Base-by-base conservation (phyloP, 768 basidiomycete species). In the Calocybe gangraenosa region DNA sequence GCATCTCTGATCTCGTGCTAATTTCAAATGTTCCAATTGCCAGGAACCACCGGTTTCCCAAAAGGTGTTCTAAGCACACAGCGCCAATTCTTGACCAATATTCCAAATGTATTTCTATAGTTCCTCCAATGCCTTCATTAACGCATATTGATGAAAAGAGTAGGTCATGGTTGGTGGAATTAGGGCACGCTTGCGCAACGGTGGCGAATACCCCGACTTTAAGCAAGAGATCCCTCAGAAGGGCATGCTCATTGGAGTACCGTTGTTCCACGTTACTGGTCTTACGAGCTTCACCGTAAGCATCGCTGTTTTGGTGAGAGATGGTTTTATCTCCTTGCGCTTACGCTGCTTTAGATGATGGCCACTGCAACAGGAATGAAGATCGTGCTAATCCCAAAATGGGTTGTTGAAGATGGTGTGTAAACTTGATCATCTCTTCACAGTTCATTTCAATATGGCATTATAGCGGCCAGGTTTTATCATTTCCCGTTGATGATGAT, bases 61-160 rank as follows among this genome's bases (percentile, higher is more conserved):
- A 82, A 87, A 61, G 84, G 81, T 14, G 84, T 85, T 25, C 60
- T 84, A 31, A 79, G 78, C 52, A 81, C 81, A 0, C 81, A 84
- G 47, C 73, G 83, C 9, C 75, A 76, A 51, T 81, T 74, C 51
- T 52, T 84, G 38, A 78, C 81, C 1, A 83, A 84, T 57, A 63
- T 76, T 6, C 60, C 78, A n/a, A 82, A 82, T 61, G 79, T 77
- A 53, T 43, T 21, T 44, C 32, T 15, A 18, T 20, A n/a, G 36
- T 20, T 15, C 7, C 38, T 64, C 44, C 17, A 28, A 9, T 19
- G 9, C 14, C 11, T 46, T n/a, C 38, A 30, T 41, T 14, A 15
- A 19, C 18, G 34, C 11, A 1, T 28, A 14, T 39, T 34, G 3
- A 36, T 17, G 7, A n/a, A 28, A 33, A 17, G 33, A 41, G 30